A percentile compares a stretch with the other conserved stretches of the same genome.
Evolutionary conservation across 805 yeast species (phyloP).

Genomic region (Candida rishiriensis): DNA sequence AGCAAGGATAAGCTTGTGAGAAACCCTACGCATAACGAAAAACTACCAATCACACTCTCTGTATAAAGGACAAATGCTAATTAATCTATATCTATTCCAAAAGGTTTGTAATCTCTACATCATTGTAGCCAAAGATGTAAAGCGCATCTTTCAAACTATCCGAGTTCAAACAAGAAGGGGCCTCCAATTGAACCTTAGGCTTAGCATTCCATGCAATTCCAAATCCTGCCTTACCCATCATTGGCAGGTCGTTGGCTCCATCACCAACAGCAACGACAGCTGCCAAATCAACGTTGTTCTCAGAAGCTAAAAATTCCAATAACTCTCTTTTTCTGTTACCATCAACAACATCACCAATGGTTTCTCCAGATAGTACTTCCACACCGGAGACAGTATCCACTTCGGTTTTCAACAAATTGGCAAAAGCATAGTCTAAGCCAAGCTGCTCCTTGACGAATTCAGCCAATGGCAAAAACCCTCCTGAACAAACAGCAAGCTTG

Average conservation of each 20-base stretch:
- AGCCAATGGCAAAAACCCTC: conserved; percentile 93
- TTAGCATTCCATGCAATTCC: conserved; percentile 98
- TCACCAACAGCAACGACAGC: conserved; percentile 86
- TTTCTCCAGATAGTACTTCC: conserved; percentile 62
- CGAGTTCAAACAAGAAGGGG: conserved; percentile 79
- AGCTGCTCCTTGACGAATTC: conserved; percentile 61
- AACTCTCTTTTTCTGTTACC: conserved; percentile 79
- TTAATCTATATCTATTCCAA: conserved; percentile 3
- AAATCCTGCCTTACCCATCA: conserved; percentile 89
- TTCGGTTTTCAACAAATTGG: conserved; percentile 59
- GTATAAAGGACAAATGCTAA: too few species aligned
- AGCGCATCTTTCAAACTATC: conserved; percentile 68
- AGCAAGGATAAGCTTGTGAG: conserved; percentile 39
- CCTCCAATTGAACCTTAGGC: conserved; percentile 79
- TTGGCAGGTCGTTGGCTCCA: conserved; percentile 92
- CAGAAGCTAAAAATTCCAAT: conserved; percentile 53
- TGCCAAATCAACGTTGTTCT: conserved; percentile 46
- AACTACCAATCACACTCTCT: too few species aligned
- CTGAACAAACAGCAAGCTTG: conserved; percentile 82
- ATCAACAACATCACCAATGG: conserved; percentile 79
- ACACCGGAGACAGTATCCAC: conserved; percentile 34
- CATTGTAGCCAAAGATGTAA: conserved; percentile 74
- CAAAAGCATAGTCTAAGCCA: conserved; percentile 82
- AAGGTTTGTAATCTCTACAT: conserved; percentile 43
- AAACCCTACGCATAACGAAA: too few species aligned